Evolutionary conservation across 805 yeast genomes (phyloP).

Genomic region (Cyberlindnera maritima): DNA sequence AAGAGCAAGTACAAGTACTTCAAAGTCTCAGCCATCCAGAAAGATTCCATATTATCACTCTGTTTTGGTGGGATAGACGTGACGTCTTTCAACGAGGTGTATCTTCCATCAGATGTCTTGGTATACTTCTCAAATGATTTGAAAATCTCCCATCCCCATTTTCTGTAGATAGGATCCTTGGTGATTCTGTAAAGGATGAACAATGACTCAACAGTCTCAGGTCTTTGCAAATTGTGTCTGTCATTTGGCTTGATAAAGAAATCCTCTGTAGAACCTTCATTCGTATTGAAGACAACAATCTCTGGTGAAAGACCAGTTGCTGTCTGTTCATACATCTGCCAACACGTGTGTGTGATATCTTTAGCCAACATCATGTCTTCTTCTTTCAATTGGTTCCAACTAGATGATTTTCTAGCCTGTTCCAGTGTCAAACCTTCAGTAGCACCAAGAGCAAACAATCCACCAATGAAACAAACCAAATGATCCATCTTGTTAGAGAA

Average conservation of each 20-base stretch:
- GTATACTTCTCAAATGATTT: conserved; percentile 63
- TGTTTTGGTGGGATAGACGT: conserved; percentile 48
- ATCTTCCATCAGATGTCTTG: conserved; percentile 47
- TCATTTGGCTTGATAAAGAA: conserved; percentile 70
- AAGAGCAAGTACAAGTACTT: conserved; percentile 80
- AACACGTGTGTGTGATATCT: conserved; percentile 78
- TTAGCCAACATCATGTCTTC: conserved; percentile 67
- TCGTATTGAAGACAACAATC: conserved; percentile 77
- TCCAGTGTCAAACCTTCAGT: conserved; percentile 64
- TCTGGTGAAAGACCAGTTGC: conserved; percentile 85
- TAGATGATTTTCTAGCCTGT: conserved; percentile 50
- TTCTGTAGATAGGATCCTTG: conserved; percentile 74
- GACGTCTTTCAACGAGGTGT: conserved; percentile 67
- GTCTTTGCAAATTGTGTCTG: conserved; percentile 84
- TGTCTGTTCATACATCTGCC: conserved; percentile 73
- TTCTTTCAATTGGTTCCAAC: conserved; percentile 59
- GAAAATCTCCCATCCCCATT: conserved; percentile 89
- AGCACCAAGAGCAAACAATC: conserved; percentile 84
- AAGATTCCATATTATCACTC: conserved; percentile 81
- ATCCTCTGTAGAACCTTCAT: conserved; percentile 44
- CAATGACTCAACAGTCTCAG: conserved; percentile 89
- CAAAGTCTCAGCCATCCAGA: conserved; percentile 92
- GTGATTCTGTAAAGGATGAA: conserved; percentile 79
- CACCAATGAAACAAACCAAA: conserved; percentile 88
- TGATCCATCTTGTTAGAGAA: conserved; percentile 84